Percentiles rank a stretch among this genome's conserved stretches.
Evolutionary conservation across 495 filamentous ascomycete genomes (phyloP).

Genomic region (Evernia prunastri): DNA sequence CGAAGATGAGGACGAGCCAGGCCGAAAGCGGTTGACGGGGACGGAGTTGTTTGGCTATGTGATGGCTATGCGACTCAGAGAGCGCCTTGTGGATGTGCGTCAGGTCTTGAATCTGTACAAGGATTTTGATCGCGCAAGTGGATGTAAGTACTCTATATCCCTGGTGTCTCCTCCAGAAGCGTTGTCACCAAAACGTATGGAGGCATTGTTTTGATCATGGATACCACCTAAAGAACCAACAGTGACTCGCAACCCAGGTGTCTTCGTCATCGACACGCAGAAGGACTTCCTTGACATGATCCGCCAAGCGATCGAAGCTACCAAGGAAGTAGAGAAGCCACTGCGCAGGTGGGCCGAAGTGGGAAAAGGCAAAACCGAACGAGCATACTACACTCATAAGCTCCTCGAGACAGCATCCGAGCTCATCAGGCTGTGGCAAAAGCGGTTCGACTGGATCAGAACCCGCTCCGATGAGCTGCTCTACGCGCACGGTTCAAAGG

Average conservation of each 20-base stretch:
- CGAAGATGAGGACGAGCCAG: neutral
- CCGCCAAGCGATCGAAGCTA: neutral
- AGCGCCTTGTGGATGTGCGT: neutral
- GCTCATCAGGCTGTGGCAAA: neutral
- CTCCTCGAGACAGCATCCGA: constrained; percentile 3
- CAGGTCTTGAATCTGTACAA: neutral
- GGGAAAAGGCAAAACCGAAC: neutral
- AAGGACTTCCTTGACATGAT: neutral
- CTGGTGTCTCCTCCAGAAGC: neutral
- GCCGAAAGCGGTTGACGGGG: neutral
- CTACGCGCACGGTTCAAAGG: neutral
- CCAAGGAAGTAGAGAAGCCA: neutral
- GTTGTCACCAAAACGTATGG: neutral
- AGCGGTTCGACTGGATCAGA: constrained; percentile 1
- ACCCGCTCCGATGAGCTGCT: neutral
- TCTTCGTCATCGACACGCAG: neutral
- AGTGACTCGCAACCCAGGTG: neutral
- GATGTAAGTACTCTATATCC: neutral
- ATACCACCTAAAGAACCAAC: neutral
- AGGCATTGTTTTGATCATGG: neutral
- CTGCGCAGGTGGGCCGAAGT: neutral
- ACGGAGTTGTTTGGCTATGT: neutral
- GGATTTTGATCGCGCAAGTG: neutral
- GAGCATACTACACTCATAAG: neutral
- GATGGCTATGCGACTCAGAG: neutral